Evolutionary conservation across 306 rosid species (phyloP).

Genomic region (Coriaria nepalensis): DNA sequence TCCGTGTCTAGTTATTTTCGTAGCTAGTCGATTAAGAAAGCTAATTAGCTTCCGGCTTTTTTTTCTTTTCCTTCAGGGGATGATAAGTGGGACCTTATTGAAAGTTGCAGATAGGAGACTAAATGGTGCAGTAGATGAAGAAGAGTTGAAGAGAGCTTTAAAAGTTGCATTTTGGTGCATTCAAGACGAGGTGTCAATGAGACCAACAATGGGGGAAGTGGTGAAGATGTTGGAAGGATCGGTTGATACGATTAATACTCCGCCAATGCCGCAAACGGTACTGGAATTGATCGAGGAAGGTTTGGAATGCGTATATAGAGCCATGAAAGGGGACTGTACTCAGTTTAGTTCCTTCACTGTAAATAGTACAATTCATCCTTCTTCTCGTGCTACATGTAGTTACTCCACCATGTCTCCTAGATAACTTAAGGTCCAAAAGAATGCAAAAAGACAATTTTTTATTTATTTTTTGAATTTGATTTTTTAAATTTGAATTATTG

Average conservation of each 20-base stretch:
- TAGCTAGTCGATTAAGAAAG: neutral
- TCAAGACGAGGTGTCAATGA: conserved; percentile 63
- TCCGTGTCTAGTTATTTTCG: neutral
- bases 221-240: conserved; percentile 83
- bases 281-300: conserved; percentile 78
- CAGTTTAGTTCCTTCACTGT: conserved; percentile 71
- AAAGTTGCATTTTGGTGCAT: conserved; percentile 93
- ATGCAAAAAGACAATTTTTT: too few species aligned
- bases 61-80: conserved; percentile 32
- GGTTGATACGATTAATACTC: conserved; percentile 33
- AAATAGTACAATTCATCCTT: conserved; percentile 37
- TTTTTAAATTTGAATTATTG: too few species aligned
- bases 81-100: conserved; percentile 40
- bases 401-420: conserved; percentile 85
- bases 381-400: conserved; percentile 79
- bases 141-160: conserved; percentile 49
- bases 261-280: conserved; percentile 92
- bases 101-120: conserved; percentile 68
- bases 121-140: conserved; percentile 68
- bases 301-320: conserved; percentile 60
- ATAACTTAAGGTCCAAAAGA: conserved; percentile 16
- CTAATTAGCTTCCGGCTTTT: neutral
- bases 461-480: too few species aligned
- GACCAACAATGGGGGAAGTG: conserved; percentile 94
- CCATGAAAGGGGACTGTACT: conserved; percentile 74